phyloP scores from a whole-genome alignment of 139 green algal species.

The Choricystis sp. region DNA sequence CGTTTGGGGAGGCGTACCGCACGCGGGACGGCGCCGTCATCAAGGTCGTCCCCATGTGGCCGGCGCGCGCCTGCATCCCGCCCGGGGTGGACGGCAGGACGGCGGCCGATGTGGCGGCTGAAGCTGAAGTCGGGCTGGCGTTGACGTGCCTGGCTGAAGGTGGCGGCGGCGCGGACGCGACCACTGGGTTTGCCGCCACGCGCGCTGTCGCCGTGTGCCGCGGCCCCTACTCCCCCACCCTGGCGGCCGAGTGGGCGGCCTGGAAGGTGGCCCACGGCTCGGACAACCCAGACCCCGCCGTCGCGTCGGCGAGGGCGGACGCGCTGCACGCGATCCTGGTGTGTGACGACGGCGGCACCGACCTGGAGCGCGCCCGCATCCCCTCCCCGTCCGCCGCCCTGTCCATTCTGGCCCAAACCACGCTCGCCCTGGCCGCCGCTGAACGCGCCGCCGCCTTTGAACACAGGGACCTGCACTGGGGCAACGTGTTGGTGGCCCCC shows the following conservation, averaged over 20 bases:
- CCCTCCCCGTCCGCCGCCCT: conserved; percentile 43
- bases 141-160: conserved; percentile 31
- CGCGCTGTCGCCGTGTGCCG: conserved; percentile 43
- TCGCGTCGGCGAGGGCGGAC: conserved; percentile 29
- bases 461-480: conserved; percentile 95
- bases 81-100: conserved; percentile 48
- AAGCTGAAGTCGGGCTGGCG: conserved; percentile 49
- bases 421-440: conserved; percentile 61
- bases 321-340: conserved; percentile 5
- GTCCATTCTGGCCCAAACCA: conserved; percentile 62
- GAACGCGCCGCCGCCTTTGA: conserved; percentile 85
- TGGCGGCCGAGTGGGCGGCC: conserved; percentile 37
- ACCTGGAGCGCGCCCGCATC: conserved; percentile 75
- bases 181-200: conserved; percentile 50
- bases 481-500: conserved; percentile 46
- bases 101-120: conserved; percentile 51
- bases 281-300: conserved; percentile 52
- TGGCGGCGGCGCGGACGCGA: conserved; percentile 22
- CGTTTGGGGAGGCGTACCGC: conserved; percentile 80
- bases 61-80: neutral
- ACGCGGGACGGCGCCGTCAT: conserved; percentile 35
- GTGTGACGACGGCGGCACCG: conserved; percentile 58
- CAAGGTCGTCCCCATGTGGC: conserved; percentile 84
- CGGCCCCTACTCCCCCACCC: conserved; percentile 25
- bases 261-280: conserved; percentile 45